phyloP scores from a whole-genome alignment of 192 early-diverging fungal species.

The Coemansia sp. region DNA sequence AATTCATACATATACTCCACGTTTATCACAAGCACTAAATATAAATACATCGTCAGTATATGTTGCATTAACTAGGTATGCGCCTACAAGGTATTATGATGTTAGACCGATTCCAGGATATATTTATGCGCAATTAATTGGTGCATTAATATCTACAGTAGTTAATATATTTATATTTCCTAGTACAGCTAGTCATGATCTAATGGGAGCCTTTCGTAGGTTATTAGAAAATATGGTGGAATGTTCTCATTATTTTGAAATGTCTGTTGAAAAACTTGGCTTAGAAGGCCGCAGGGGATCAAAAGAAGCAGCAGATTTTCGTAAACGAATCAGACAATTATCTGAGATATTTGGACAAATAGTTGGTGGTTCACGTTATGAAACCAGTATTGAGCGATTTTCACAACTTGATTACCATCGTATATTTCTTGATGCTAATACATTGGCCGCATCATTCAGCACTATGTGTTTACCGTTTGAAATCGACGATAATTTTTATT shows the following conservation, averaged over 20 bases:
- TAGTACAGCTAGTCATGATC: constrained; percentile 34
- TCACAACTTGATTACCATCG: constrained; percentile 42
- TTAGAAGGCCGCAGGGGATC: constrained; percentile 8
- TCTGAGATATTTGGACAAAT: constrained; percentile 28
- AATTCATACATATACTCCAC: constrained; percentile 29
- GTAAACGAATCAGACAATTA: constrained; percentile 2
- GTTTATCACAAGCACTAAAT: constrained; percentile 31
- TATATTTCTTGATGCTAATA: constrained; percentile 24
- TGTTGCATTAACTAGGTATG: constrained; percentile 25
- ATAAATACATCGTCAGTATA: constrained; percentile 30
- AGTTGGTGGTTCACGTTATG: constrained; percentile 45
- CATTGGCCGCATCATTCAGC: constrained; percentile 30
- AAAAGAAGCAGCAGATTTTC: constrained; percentile 9
- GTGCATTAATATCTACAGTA: constrained; percentile 27
- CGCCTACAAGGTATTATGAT: not conserved
- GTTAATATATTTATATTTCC: constrained; percentile 49
- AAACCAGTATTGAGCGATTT: constrained; percentile 40
- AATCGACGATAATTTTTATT: constrained; percentile 35
- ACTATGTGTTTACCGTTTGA: constrained; percentile 50
- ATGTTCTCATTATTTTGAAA: constrained; percentile 39
- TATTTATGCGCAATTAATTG: constrained; percentile 37
- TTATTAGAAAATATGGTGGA: constrained; percentile 23
- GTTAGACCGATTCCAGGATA: constrained; percentile 33
- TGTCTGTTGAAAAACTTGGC: constrained; percentile 14
- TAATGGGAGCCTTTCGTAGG: constrained; percentile 19